Percentiles rank a stretch among this genome's conserved stretches.
phyloP scores from a whole-genome alignment of 2,329 filamentous ascomycete genomes.

The Fusarium sp. region DNA sequence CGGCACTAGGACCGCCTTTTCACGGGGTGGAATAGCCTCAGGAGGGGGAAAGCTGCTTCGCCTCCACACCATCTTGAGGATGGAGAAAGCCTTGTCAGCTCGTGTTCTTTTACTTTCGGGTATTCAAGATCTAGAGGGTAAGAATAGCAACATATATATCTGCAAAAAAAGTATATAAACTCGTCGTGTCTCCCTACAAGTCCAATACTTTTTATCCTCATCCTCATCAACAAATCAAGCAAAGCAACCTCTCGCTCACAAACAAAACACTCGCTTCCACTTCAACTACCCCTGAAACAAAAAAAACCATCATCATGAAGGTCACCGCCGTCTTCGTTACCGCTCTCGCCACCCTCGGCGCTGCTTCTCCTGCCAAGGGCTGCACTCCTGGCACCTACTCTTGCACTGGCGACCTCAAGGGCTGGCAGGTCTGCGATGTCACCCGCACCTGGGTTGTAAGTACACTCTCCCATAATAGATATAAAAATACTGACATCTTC shows the following conservation, averaged over 20 bases:
- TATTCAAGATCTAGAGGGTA: background rate
- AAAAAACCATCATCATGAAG: conserved; percentile 48
- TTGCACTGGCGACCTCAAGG: conserved; percentile 43
- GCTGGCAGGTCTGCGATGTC: conserved; percentile 52
- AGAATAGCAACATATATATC: conserved; percentile 24
- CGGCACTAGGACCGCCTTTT: background rate
- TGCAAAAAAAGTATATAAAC: conserved; percentile 24
- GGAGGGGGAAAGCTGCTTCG: background rate
- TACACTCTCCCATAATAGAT: background rate
- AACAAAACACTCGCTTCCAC: conserved; percentile 19
- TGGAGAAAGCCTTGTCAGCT: conserved; percentile 9
- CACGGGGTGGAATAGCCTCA: background rate
- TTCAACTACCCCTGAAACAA: background rate
- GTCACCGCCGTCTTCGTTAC: conserved; percentile 39
- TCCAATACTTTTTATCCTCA: conserved; percentile 24
- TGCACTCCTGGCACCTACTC: conserved; percentile 53
- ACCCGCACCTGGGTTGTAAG: conserved; percentile 49
- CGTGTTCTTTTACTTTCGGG: conserved; percentile 6
- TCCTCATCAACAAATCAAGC: background rate
- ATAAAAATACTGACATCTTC: no score
- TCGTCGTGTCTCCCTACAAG: background rate
- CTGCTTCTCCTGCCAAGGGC: conserved; percentile 4
- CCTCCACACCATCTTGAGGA: conserved; percentile 6
- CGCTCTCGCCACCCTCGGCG: conserved; percentile 37
- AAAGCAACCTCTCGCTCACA: conserved; percentile 20